Evolutionary conservation across 2,329 filamentous ascomycete species (phyloP), one percentile per base, ranked within the genome.

Genomic region (Fusarium agapanthi): DNA sequence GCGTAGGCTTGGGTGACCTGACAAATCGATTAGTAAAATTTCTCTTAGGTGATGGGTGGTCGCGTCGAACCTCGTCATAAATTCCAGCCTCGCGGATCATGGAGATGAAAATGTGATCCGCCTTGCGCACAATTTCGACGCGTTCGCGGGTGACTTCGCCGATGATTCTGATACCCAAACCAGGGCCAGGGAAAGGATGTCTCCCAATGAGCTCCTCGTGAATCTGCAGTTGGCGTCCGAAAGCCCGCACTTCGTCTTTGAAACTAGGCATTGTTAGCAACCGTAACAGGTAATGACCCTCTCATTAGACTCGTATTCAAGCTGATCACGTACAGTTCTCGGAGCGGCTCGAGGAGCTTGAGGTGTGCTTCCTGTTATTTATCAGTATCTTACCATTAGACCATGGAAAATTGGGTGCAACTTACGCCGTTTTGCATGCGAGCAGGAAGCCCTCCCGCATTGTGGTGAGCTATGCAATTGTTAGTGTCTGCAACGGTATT

Each of bases 81-180:
- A 93, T 81, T 13, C 91, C 92, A 1, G 91, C 91, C 61, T 87
- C 87, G 75, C 85, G 86, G 82, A 94, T 94, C 86, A 91, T 90
- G 65, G 88, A 86, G 75, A 94, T 93, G 83, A 92, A 94, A 78
- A 94, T 94, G 78, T 88, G 79, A 77, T 94, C 92, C 4, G 92
- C 66, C 79, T 92, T 85, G 30, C 92, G 85, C 9, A 90, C 93
- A 71, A 96, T 95, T 62, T 89, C 89, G 18, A 96, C 91, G 54
- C 91, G 89, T 78, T 94, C 91, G 7, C 86, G 87, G 7, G 93
- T 96, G 28, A 97, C 91, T 77, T 95, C 94, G 43, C 48, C 48
- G 9, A 51, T 51, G n/a, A 51, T 51, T 35, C 48, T 51, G 12
- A 51, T 51, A 22, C 48, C 48, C 48, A 51, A 35, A 35, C 48